Evolutionary conservation across 2,329 filamentous ascomycete genomes (phyloP), one percentile per base, ranked within the genome.

Genomic region (Aspergillus oerlinghausenensis): DNA sequence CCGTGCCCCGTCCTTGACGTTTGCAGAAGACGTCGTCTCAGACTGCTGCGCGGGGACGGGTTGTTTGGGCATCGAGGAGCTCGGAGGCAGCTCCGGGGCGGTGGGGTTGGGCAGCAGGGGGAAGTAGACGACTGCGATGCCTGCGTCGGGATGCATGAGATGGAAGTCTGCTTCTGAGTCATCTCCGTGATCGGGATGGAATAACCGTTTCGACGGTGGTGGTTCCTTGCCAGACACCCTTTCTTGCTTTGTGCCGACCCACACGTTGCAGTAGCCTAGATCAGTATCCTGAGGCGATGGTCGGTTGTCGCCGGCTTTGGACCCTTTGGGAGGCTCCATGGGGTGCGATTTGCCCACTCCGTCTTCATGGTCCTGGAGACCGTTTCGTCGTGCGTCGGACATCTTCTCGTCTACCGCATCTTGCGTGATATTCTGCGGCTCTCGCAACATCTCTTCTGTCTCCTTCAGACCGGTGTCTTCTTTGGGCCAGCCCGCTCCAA

Each of bases 401-500:
- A 95, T 71, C 65, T 87, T 91, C 10, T 76, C 70, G 23, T 87
- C 80, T 2, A 87, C 85, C 57, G 90, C 83, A 23, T 79, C 75
- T 4, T 82, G 70, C 0, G 83, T 83, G 2, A 80, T 78, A 4
- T 84, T 84, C 70, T 90, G 81, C 1, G 91, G 88, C 55, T 84
- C 77, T 10, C 88, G 84, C 3, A 97, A 80, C 59, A 91, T 82
- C 49, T 84, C 72, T 32, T 82, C 80, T 0, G 87, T 82, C 58
- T 88, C 79, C 55, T 85, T 77, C 0, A 84, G 73, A 0, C 84
- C 77, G 52, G 86, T 83, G 3, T 77, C 79, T 6, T 74, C 68
- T 56, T 85, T 86, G 1, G 93, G 93, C 94, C 94, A 99, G 19
- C 94, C 94, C n/a, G 91, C 87, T 5, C 93, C 93, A 6, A 97